phyloP scores from a whole-genome alignment of 805 yeast species.

The Wickerhamiella slavikovae region DNA sequence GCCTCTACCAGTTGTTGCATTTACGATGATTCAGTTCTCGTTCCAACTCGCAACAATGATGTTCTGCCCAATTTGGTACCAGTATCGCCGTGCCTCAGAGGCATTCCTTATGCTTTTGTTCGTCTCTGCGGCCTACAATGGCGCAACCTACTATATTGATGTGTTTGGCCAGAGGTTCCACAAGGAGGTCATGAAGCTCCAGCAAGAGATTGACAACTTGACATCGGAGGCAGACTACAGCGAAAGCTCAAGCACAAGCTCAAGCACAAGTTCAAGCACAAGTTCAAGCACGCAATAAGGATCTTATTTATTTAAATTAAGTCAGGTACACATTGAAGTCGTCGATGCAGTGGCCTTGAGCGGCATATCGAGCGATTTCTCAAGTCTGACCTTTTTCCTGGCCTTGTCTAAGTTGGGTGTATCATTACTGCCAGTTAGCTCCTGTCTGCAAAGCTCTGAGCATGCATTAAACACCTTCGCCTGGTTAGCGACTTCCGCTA shows the following conservation, averaged over 20 bases:
- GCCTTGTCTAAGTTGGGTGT: slow-evolving; percentile 4
- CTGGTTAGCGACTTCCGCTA: slow-evolving; percentile 62
- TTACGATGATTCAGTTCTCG: slow-evolving; percentile 66
- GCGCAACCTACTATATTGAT: slow-evolving; percentile 87
- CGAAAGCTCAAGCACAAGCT: neutral
- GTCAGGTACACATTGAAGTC: no score
- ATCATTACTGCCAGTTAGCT: slow-evolving; percentile 13
- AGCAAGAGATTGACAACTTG: slow-evolving; percentile 45
- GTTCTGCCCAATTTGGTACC: slow-evolving; percentile 76
- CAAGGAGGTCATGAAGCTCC: slow-evolving; percentile 57
- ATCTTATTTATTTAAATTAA: no score
- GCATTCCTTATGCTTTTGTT: slow-evolving; percentile 55
- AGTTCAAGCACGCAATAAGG: no score
- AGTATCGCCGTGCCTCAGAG: slow-evolving; percentile 43
- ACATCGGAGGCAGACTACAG: slow-evolving; percentile 17
- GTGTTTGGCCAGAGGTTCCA: slow-evolving; percentile 79
- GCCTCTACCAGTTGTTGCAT: slow-evolving; percentile 70
- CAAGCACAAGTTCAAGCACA: neutral
- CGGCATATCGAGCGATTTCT: no score
- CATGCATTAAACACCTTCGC: slow-evolving; percentile 60
- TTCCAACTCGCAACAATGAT: slow-evolving; percentile 78
- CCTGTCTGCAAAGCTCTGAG: slow-evolving; percentile 38
- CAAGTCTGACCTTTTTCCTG: slow-evolving; percentile 1
- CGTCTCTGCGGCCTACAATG: slow-evolving; percentile 65
- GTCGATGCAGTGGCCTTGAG: no score